Base-by-base conservation (phyloP, 1,139 yeast species). In the Debaryomyces singareniensis region DNA sequence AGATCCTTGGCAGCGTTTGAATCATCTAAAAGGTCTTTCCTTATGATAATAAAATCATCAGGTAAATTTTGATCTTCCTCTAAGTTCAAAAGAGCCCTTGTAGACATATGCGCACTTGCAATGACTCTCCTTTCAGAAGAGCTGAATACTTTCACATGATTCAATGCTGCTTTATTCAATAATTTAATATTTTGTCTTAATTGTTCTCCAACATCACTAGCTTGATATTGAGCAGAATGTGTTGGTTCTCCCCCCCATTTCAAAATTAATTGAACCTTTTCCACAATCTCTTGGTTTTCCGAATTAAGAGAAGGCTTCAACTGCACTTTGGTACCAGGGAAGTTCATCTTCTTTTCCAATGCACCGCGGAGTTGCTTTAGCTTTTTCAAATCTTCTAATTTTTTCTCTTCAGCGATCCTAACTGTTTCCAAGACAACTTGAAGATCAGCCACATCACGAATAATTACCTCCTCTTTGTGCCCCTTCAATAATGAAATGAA, bases 161-260 rank as follows among this genome's bases (percentile, higher is more conserved):
- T 76, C 44, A 93, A 66, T 5, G 94, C 87, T 29, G 80, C 83
- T 42, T 84, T 77, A 55, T 93, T 93, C 48, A 93, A 68, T 35
- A 93, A 68, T 50, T 85, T 78, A 46, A 89, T 72, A 50, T 93
- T 95, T 53, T 91, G 96, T 46, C 98, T 77, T 61, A 83, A 73
- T 56, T 89, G 96, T 46, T 91, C 97, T 32, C 98, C 99, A 14
- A 91, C 75, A 57, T 93, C 99, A 18, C 80, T 71, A 1, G 96
- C 95, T 60, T 93, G 99, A 53, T 86, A 84, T 36, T 81, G 74
- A 1, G 98, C 97, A 6, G 97, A 87, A 54, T 93, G 99, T 2
- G 99, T 93, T 6, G 98, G 96, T 55, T 93, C 99, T 41, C 99
- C 99, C 45, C 98, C 98, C 98, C 98, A 93, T 54, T 93, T 93